Conservation (phyloP, 2,329 filamentous ascomycete species). For the Phyllosticta citriasiana region DNA sequence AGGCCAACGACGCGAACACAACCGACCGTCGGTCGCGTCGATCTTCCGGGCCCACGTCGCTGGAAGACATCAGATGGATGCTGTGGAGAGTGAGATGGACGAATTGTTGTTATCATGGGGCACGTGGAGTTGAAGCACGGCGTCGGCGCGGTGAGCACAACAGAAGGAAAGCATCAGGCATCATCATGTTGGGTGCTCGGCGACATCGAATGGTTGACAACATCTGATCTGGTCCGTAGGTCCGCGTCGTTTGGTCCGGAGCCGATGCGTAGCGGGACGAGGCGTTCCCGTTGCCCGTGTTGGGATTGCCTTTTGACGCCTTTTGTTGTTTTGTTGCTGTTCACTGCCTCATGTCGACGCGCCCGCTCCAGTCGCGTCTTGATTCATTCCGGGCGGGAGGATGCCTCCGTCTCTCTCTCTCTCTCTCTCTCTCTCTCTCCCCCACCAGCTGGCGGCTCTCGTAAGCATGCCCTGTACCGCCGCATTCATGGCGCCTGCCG, state of each 20-base stretch:
- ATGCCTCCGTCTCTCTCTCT: neutral
- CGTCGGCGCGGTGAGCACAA: neutral
- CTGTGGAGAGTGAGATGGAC: too few relatives aligned
- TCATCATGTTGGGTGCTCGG: neutral
- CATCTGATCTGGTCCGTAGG: neutral
- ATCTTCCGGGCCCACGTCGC: too few relatives aligned
- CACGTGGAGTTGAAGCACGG: neutral
- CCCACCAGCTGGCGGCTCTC: neutral
- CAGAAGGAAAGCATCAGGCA: neutral
- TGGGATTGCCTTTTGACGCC: neutral
- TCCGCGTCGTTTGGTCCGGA: slow-evolving; percentile 2
- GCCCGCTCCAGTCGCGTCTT: neutral
- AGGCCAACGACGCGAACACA: too few relatives aligned
- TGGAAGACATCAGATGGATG: too few relatives aligned
- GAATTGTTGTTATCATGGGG: neutral
- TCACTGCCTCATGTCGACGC: neutral
- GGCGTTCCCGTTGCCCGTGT: neutral
- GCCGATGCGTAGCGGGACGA: neutral
- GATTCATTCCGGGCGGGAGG: neutral
- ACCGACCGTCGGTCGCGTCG: too few relatives aligned
- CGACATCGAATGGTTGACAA: too few relatives aligned
- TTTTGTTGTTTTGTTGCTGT: neutral
- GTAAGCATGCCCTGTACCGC: neutral
- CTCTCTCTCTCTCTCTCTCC: neutral
- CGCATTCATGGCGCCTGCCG: neutral